Evolutionary conservation across 2,329 filamentous ascomycete species (phyloP).

Genomic region (Septoria linicola): DNA sequence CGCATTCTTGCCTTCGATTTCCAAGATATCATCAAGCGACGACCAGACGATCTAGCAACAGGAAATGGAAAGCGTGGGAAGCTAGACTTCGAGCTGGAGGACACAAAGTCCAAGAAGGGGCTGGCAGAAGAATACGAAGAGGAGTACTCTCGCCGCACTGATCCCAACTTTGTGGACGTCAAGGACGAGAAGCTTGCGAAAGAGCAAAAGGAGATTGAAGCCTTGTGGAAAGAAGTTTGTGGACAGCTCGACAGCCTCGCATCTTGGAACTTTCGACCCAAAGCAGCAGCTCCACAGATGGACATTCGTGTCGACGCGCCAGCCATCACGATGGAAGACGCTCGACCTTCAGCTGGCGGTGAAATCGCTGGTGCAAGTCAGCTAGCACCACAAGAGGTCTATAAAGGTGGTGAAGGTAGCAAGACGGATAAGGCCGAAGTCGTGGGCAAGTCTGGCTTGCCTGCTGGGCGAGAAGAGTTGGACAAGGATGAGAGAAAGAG

Average conservation of each 20-base stretch:
- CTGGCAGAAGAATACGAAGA: constrained; percentile 93
- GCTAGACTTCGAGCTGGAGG: constrained; percentile 68
- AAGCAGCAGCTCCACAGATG: constrained; percentile 74
- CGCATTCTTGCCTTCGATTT: constrained; percentile 88
- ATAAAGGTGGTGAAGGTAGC: constrained; percentile 67
- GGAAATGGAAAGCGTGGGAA: constrained; percentile 67
- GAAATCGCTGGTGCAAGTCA: constrained; percentile 68
- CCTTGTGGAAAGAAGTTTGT: constrained; percentile 77
- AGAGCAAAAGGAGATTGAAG: constrained; percentile 72
- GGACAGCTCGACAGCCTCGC: constrained; percentile 82
- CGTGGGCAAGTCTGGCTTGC: constrained; percentile 70
- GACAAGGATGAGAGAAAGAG: constrained; percentile 79
- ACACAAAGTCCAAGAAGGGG: constrained; percentile 81
- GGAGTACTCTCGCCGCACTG: constrained; percentile 75
- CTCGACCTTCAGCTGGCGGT: constrained; percentile 77
- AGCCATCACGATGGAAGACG: constrained; percentile 93
- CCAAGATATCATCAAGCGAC: constrained; percentile 81
- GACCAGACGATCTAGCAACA: constrained; percentile 69
- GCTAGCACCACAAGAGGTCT: constrained; percentile 92
- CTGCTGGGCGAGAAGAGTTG: constrained; percentile 82
- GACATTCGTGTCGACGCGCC: constrained; percentile 87
- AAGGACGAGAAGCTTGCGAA: constrained; percentile 78
- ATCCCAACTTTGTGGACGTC: constrained; percentile 78
- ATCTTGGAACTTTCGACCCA: constrained; percentile 94
- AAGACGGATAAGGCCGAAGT: constrained; percentile 63